phyloP scores from a whole-genome alignment of 2,329 filamentous ascomycete species.

The Metarhizium robertsii region DNA sequence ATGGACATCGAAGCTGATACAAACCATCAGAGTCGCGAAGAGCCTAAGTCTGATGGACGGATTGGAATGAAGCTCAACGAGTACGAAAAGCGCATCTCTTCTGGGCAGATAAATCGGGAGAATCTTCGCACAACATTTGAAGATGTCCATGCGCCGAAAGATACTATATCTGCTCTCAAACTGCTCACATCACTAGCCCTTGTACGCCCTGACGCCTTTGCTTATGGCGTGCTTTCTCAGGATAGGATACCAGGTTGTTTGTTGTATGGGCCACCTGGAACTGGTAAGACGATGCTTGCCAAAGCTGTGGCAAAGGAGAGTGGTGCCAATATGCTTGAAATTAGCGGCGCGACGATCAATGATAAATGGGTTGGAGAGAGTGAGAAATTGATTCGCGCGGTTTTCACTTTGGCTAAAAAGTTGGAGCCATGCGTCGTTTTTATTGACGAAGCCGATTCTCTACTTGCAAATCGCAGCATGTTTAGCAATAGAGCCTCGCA shows the following conservation, averaged over 20 bases:
- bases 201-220: constrained; percentile 85
- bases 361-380: constrained; percentile 95
- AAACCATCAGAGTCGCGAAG: constrained; percentile 17
- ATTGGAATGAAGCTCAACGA: constrained; percentile 47
- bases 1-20: constrained; percentile 14
- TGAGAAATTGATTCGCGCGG: constrained; percentile 89
- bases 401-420: constrained; percentile 87
- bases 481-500: constrained; percentile 60
- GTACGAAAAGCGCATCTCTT: constrained; percentile 74
- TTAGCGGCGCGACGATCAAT: constrained; percentile 84
- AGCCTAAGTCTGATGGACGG: constrained; percentile 18
- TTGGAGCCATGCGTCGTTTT: constrained; percentile 89
- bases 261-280: constrained; percentile 80
- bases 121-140: constrained; percentile 81
- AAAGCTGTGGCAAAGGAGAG: constrained; percentile 61
- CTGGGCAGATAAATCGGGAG: constrained; percentile 70
- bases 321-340: constrained; percentile 69
- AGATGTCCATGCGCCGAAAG: constrained; percentile 72
- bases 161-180: constrained; percentile 80
- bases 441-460: constrained; percentile 91
- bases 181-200: constrained; percentile 83
- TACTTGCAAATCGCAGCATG: constrained; percentile 69
- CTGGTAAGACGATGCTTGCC: constrained; percentile 61
- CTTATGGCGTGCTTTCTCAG: constrained; percentile 83
- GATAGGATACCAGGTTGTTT: constrained; percentile 87